Evolutionary conservation across 192 early-diverging fungal species (phyloP).

Genomic region (Umbelopsis isabellina): DNA sequence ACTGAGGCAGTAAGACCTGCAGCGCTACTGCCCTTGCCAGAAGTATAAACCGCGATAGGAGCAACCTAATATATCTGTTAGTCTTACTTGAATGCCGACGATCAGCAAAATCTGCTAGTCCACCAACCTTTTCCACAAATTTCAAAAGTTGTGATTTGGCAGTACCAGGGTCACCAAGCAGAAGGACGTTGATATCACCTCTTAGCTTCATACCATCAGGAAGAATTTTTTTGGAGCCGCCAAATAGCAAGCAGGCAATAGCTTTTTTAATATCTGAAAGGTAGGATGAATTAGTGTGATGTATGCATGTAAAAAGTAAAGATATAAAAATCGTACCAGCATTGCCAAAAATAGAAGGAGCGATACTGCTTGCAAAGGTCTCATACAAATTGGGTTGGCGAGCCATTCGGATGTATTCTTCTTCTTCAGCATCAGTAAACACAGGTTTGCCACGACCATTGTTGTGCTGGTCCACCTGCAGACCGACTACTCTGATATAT

Average conservation of each 20-base stretch:
- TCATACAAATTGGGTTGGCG: slow-evolving; percentile 86
- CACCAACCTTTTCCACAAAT: slow-evolving; percentile 91
- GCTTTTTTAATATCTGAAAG: slow-evolving; percentile 94
- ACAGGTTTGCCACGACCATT: slow-evolving; percentile 59
- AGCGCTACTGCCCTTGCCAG: slow-evolving; percentile 97
- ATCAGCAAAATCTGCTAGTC: background rate
- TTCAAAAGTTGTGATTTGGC: slow-evolving; percentile 98
- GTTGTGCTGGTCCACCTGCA: slow-evolving; percentile 78
- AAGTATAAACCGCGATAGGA: slow-evolving; percentile 98
- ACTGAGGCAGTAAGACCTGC: slow-evolving; percentile 99
- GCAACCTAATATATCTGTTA: slow-evolving; percentile 59
- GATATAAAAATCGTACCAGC: slow-evolving; percentile 53
- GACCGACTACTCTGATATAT: slow-evolving; percentile 93
- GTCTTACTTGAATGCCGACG: background rate
- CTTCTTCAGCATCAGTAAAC: slow-evolving; percentile 93
- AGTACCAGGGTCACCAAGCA: slow-evolving; percentile 98
- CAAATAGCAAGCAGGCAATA: slow-evolving; percentile 92
- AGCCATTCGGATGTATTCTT: slow-evolving; percentile 88
- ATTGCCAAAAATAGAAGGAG: slow-evolving; percentile 96
- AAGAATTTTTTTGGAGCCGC: slow-evolving; percentile 93
- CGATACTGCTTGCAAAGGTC: slow-evolving; percentile 91
- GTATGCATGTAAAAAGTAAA: background rate
- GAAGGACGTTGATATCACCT: slow-evolving; percentile 97
- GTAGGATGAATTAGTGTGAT: background rate
- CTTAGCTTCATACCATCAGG: slow-evolving; percentile 97